Evolutionary conservation across 805 yeast species (phyloP).

Genomic region (Geotrichum ghanense): DNA sequence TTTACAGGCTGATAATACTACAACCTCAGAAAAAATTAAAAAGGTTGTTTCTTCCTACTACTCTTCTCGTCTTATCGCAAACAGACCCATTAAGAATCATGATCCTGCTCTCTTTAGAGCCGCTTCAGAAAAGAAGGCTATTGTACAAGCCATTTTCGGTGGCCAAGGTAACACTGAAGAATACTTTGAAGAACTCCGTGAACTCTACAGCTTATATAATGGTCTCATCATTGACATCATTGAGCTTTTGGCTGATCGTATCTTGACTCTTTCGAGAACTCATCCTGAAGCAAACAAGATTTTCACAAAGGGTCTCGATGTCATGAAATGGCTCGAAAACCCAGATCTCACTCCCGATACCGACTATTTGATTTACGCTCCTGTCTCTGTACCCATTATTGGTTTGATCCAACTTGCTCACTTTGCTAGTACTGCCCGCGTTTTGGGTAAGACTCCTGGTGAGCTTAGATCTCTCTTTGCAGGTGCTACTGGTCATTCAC

Average conservation of each 20-base stretch:
- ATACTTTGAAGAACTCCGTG: conserved; percentile 92
- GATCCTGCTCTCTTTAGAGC: conserved; percentile 54
- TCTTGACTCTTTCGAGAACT: conserved; percentile 55
- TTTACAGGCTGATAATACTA: conserved; percentile 32
- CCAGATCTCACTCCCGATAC: conserved; percentile 82
- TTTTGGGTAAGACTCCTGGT: conserved; percentile 83
- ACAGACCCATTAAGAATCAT: conserved; percentile 38
- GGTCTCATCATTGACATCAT: conserved; percentile 66
- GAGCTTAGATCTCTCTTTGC: conserved; percentile 54
- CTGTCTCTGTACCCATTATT: conserved; percentile 94
- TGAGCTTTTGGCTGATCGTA: conserved; percentile 52
- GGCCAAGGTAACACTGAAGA: conserved; percentile 99
- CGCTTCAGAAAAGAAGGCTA: conserved; percentile 39
- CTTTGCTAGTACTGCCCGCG: conserved; percentile 76
- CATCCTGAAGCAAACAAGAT: conserved; percentile 74
- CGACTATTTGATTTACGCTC: conserved; percentile 81
- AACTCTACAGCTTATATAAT: conserved; percentile 64
- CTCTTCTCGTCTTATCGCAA: conserved; percentile 40
- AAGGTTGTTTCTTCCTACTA: conserved; percentile 71
- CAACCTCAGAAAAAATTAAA: conserved; percentile 62
- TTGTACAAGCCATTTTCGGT: conserved; percentile 80
- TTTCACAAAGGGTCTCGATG: conserved; percentile 87
- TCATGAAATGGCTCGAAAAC: conserved; percentile 74
- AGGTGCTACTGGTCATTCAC: conserved; percentile 36
- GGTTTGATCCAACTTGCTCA: conserved; percentile 93